Percentiles rank a stretch among this genome's conserved stretches.
Conservation (phyloP, 177 flowering plant species). For the Vitis hybrid region DNA sequence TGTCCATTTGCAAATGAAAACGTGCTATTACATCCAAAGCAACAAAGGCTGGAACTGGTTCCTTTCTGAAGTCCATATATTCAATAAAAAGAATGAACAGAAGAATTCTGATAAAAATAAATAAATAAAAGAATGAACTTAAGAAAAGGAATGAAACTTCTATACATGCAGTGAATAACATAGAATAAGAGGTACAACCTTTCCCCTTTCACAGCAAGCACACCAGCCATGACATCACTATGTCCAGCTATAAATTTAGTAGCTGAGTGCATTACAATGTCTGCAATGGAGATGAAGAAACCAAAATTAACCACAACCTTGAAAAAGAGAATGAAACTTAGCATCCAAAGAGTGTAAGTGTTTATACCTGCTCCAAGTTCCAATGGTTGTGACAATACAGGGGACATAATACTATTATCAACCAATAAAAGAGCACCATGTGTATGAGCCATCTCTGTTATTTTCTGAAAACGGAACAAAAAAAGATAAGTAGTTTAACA, state of each 20-base stretch:
- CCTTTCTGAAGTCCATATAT: not conserved
- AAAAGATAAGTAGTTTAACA: not conserved
- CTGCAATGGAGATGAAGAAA: constrained; percentile 36
- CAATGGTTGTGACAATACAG: constrained; percentile 82
- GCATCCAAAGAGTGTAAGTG: not conserved
- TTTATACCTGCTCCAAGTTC: constrained; percentile 93
- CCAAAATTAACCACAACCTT: constrained; percentile 7
- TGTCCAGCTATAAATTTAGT: constrained; percentile 97
- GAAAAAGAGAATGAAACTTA: constrained; percentile 4
- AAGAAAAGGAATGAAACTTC: not conserved
- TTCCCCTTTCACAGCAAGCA: constrained; percentile 90
- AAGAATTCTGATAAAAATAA: not conserved
- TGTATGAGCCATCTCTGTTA: constrained; percentile 78
- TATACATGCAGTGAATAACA: not conserved
- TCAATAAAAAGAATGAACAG: not conserved
- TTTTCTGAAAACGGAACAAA: constrained; percentile 51
- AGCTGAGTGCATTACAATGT: constrained; percentile 98
- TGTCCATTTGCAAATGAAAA: not conserved
- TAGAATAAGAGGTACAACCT: constrained; percentile 40
- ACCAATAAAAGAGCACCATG: constrained; percentile 85
- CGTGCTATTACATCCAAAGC: not conserved
- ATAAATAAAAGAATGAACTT: not conserved
- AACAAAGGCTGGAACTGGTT: not conserved
- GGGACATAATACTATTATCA: constrained; percentile 98
- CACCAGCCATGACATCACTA: constrained; percentile 97